Base-by-base conservation (phyloP, 2,329 filamentous ascomycete genomes). In the Alternaria arborescens region DNA sequence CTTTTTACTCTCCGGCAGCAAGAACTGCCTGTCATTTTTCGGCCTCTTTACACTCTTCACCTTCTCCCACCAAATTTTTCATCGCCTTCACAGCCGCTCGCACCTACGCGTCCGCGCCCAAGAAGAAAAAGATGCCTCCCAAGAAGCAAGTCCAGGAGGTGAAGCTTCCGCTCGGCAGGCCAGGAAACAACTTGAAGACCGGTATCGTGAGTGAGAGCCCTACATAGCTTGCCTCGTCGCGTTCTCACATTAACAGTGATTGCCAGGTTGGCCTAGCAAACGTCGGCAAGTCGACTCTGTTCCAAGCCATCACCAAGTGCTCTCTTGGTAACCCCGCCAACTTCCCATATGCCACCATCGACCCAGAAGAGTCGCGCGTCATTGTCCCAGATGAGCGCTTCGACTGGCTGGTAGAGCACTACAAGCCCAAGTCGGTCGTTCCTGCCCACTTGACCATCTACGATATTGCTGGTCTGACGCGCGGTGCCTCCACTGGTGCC, bases 301-400 rank as follows among this genome's bases (percentile, higher is more conserved):
- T 99, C 88, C 96, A 99, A 86, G 93, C 95, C 79, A 97, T 99
- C 83, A 99, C 95, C 79, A 98, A 97, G 86, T 97, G 91, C 82
- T 89, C 89, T 69, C 90, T 99, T 76, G 95, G 96, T 83, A 99
- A 98, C 85, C 96, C 96, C 75, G 95, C 95, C 85, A 99, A 99
- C 85, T 99, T 98, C 80, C 95, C 95, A 57, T 99, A 97, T 85
- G 95, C 95, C 78, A 99, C 95, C 75, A 99, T 99, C 82, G 94
- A 99, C 72, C 95, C 95, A 48, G 96, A 99, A 85, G 95, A 99
- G 84, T 93, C 95, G 67, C 93, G 94, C 73, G 95, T 99, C 81
- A 89, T 99, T 73, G 95, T 99, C 34, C 96, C 95, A 47, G 95
- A 99, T 83, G 92, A 92, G 65, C 91, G 95, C 64, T 99, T 92